Evolutionary conservation across 345 rosid species (phyloP).

Genomic region (Barbarea vulgaris): DNA sequence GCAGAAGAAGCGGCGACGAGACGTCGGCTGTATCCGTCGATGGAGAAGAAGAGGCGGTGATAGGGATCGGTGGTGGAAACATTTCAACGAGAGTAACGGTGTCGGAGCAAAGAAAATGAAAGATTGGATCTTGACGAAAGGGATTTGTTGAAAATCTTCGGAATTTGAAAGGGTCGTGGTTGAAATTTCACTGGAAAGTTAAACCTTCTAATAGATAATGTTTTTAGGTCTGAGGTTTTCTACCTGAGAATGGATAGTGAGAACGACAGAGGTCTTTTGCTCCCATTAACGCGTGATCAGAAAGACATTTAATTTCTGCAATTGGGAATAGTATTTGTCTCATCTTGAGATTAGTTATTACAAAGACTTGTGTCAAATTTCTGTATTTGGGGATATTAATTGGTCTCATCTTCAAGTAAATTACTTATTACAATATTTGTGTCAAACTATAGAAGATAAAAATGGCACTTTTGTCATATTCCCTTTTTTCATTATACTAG

Average conservation of each 20-base stretch:
- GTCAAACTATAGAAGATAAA: not conserved
- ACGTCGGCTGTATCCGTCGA: conserved; percentile 33
- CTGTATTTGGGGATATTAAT: no score
- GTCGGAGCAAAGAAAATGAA: not conserved
- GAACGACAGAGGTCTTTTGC: not conserved
- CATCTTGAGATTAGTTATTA: not conserved
- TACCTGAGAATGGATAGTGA: conserved; percentile 12
- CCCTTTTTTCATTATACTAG: no score
- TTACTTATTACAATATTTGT: not conserved
- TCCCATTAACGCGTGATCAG: not conserved
- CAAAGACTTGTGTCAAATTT: not conserved
- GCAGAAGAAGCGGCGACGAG: conserved; percentile 52
- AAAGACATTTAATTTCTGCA: not conserved
- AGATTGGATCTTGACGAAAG: conserved; percentile 15
- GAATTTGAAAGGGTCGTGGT: not conserved
- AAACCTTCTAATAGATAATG: conserved; percentile 13
- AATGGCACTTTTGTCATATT: not conserved
- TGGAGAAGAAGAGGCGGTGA: conserved; percentile 35
- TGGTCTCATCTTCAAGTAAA: no score
- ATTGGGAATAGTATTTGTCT: not conserved
- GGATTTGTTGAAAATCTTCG: not conserved
- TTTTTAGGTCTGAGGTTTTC: conserved; percentile 3
- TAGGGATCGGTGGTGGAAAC: conserved; percentile 37
- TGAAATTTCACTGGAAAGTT: not conserved
- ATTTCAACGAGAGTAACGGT: conserved; percentile 20